Evolutionary conservation across 192 early-diverging fungal species (phyloP).

Genomic region (Mortierella alpina): DNA sequence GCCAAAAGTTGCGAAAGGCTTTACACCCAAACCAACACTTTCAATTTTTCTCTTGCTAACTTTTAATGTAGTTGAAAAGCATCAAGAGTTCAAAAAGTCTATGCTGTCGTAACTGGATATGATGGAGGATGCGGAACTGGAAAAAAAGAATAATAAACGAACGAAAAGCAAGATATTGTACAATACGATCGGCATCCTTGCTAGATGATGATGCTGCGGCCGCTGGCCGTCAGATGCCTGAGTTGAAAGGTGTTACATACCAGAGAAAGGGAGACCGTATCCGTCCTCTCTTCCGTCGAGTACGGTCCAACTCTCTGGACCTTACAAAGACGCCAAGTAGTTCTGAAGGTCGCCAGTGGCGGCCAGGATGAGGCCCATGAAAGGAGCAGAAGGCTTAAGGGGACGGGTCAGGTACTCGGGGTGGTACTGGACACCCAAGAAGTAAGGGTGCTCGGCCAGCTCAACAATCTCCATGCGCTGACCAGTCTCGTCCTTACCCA

Average conservation of each 20-base stretch:
- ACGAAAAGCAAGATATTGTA: slow-evolving; percentile 4
- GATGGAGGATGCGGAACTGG: background rate
- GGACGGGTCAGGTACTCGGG: slow-evolving; percentile 98
- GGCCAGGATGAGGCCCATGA: slow-evolving; percentile 93
- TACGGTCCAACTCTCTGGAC: background rate
- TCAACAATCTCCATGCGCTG: slow-evolving; percentile 99
- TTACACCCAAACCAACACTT: no score
- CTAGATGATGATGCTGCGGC: background rate
- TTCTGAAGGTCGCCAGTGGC: slow-evolving; percentile 66
- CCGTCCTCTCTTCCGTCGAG: no score
- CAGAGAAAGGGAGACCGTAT: background rate
- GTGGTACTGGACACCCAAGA: slow-evolving; percentile 95
- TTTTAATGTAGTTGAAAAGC: background rate
- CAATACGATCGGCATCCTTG: background rate
- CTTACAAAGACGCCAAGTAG: slow-evolving; percentile 38
- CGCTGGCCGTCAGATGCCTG: background rate
- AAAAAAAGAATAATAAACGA: slow-evolving; percentile 1
- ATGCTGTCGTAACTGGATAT: slow-evolving; percentile 10
- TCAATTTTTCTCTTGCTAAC: background rate
- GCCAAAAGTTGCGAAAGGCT: no score
- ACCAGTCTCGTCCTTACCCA: slow-evolving; percentile 94
- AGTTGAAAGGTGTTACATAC: background rate
- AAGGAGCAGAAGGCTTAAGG: slow-evolving; percentile 89
- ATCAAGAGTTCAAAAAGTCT: background rate
- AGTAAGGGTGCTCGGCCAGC: slow-evolving; percentile 87